phyloP scores from a whole-genome alignment of 2,329 filamentous ascomycete species.

The Sporothrix pallida region DNA sequence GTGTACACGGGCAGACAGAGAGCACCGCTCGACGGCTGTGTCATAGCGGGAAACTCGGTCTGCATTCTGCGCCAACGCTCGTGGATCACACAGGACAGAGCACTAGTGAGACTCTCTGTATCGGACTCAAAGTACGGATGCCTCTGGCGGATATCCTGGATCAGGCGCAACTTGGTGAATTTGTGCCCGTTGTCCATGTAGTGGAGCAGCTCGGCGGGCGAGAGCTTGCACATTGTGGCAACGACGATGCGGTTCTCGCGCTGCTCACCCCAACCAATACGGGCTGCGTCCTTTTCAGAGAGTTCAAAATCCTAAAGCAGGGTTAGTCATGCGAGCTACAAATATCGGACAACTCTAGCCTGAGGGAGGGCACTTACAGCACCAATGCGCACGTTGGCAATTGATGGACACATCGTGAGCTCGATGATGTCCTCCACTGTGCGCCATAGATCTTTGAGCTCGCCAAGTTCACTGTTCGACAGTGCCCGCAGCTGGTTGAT shows the following conservation, averaged over 20 bases:
- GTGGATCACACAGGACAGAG: conserved; percentile 37
- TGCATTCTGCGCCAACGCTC: conserved; percentile 38
- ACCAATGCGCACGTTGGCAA: conserved; percentile 47
- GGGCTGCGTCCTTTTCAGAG: conserved; percentile 38
- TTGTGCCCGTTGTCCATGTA: conserved; percentile 55
- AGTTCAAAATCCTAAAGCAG: conserved; percentile 38
- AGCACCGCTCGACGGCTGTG: background rate
- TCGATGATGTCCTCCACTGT: conserved; percentile 54
- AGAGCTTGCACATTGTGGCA: conserved; percentile 54
- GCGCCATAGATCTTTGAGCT: conserved; percentile 53
- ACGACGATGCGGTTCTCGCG: conserved; percentile 44
- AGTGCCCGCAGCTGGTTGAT: conserved; percentile 53
- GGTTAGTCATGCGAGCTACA: background rate
- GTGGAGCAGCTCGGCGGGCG: conserved; percentile 56
- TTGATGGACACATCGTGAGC: conserved; percentile 54
- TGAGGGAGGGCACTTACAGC: conserved; percentile 42
- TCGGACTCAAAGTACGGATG: conserved; percentile 53
- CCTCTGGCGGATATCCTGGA: conserved; percentile 49
- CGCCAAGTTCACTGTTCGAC: conserved; percentile 52
- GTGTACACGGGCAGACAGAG: conserved; percentile 36
- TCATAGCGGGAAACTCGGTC: conserved; percentile 23
- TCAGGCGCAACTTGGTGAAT: conserved; percentile 54
- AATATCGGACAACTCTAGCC: background rate
- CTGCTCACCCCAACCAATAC: conserved; percentile 43
- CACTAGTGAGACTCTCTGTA: conserved; percentile 50